phyloP scores from a whole-genome alignment of 1,284 basidiomycete species.

The Papiliotrema nemorosa region DNA sequence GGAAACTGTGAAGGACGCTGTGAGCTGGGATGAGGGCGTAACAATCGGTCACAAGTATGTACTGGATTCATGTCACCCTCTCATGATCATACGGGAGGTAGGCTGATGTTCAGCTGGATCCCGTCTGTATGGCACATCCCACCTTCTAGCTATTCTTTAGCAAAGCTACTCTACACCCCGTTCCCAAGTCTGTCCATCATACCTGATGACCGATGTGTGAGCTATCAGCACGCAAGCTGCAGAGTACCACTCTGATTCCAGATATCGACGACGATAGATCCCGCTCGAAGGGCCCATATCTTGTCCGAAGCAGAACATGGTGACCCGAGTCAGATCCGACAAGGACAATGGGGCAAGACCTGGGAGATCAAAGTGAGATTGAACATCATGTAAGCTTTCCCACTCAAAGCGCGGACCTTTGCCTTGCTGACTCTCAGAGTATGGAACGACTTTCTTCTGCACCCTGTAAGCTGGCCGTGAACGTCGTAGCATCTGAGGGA shows the following conservation, averaged over 20 bases:
- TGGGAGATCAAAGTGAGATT: slow-evolving; percentile 14
- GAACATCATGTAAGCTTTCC: slow-evolving; percentile 11
- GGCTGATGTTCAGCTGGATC: slow-evolving; percentile 20
- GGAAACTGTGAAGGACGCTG: slow-evolving; percentile 4
- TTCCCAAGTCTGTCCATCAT: slow-evolving; percentile 15
- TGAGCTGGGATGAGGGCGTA: slow-evolving; percentile 26
- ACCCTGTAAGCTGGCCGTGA: not conserved
- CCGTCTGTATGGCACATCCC: slow-evolving; percentile 16
- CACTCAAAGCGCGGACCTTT: not conserved
- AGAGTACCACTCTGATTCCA: not conserved
- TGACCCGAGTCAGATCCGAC: slow-evolving; percentile 12
- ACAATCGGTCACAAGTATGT: slow-evolving; percentile 25
- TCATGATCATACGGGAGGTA: not conserved
- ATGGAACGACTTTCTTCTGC: slow-evolving; percentile 2
- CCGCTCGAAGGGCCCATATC: slow-evolving; percentile 10
- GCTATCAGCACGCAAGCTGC: slow-evolving; percentile 1
- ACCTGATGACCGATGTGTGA: slow-evolving; percentile 21
- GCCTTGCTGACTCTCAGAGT: not conserved
- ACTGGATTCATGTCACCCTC: too few relatives aligned
- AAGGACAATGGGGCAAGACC: slow-evolving; percentile 11
- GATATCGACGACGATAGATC: slow-evolving; percentile 19
- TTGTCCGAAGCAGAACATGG: slow-evolving; percentile 3
- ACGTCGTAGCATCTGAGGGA: not conserved
- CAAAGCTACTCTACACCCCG: slow-evolving; percentile 12
- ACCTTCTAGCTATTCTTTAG: slow-evolving; percentile 21